Evolutionary conservation across 257 asterid genomes (phyloP).

Genomic region (Primulina eburnea): DNA sequence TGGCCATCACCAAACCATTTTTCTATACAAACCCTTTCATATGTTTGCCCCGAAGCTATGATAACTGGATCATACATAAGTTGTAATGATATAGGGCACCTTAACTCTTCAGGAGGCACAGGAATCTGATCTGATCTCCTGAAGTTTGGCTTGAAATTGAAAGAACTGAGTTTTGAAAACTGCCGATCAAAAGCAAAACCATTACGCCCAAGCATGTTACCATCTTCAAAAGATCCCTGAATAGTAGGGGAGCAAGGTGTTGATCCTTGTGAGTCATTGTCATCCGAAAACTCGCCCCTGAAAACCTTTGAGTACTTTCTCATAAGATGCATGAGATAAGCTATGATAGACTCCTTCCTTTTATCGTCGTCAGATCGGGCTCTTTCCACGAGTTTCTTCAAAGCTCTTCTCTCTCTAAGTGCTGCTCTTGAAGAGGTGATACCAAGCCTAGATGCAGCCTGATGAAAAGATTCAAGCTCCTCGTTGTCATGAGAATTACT

Average conservation of each 20-base stretch:
- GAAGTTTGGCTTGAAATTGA: conserved; percentile 78
- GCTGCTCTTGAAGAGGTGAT: conserved; percentile 96
- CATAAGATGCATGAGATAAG: conserved; percentile 81
- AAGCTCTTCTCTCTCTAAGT: conserved; percentile 88
- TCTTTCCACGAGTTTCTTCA: conserved; percentile 85
- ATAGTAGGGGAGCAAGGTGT: conserved; percentile 96
- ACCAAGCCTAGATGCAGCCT: conserved; percentile 80
- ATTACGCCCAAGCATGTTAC: conserved; percentile 42
- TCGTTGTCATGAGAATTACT: conserved; percentile 54
- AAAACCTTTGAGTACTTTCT: conserved; percentile 88
- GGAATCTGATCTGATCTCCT: conserved; percentile 69
- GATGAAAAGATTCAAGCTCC: conserved; percentile 93
- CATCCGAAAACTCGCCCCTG: conserved; percentile 85
- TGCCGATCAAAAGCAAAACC: conserved; percentile 75
- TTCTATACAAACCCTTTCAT: conserved; percentile 92
- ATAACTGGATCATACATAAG: conserved; percentile 95
- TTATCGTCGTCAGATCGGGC: conserved; percentile 90
- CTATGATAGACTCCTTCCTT: conserved; percentile 89
- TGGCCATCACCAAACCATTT: conserved; percentile 96
- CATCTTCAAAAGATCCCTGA: conserved; percentile 70
- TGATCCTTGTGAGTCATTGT: conserved; percentile 95
- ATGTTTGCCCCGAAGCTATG: conserved; percentile 94
- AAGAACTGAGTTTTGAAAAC: conserved; percentile 77
- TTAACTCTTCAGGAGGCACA: conserved; percentile 88
- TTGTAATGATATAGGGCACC: conserved; percentile 94